These are phyloP conservation scores for Mercurialis annua DNA, from an alignment of 345 rosid genomes.

Conservation along the genomic window DNA sequence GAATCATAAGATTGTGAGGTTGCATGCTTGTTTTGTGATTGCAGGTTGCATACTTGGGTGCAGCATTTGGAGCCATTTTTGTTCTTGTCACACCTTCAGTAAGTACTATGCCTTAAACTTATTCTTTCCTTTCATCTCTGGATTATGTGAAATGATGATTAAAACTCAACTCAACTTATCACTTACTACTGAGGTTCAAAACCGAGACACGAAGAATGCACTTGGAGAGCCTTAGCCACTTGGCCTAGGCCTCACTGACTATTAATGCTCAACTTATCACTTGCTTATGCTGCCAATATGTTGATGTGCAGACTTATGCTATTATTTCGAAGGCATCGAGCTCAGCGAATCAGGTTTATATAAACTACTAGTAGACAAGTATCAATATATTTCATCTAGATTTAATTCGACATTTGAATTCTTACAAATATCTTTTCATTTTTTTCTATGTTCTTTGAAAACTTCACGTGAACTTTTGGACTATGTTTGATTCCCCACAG, in stretches of 20 bases:
- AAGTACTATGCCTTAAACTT: slow-evolving; percentile 11
- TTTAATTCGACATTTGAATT: background rate
- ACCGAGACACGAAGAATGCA: no score
- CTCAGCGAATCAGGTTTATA: slow-evolving; percentile 40
- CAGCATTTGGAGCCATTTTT: slow-evolving; percentile 52
- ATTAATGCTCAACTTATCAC: background rate
- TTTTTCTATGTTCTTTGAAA: no score
- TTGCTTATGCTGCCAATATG: slow-evolving; percentile 3
- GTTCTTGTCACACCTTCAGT: slow-evolving; percentile 48
- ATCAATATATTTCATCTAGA: background rate
- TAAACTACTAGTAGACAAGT: background rate
- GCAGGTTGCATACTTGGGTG: slow-evolving; percentile 54
- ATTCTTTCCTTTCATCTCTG: background rate
- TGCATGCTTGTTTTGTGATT: background rate
- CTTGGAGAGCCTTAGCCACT: no score
- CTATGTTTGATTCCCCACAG: no score
- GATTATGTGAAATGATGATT: no score
- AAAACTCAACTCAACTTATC: no score
- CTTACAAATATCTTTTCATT: no score
- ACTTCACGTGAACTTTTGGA: no score
- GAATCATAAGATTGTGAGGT: no score
- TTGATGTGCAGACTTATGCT: slow-evolving; percentile 42
- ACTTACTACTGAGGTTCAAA: no score
- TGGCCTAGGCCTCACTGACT: no score
- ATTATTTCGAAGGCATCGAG: slow-evolving; percentile 55